A percentile compares a stretch with the other conserved stretches of the same genome.
Evolutionary conservation across 2,329 filamentous ascomycete genomes (phyloP).

Genomic region (Cercospora sp.): DNA sequence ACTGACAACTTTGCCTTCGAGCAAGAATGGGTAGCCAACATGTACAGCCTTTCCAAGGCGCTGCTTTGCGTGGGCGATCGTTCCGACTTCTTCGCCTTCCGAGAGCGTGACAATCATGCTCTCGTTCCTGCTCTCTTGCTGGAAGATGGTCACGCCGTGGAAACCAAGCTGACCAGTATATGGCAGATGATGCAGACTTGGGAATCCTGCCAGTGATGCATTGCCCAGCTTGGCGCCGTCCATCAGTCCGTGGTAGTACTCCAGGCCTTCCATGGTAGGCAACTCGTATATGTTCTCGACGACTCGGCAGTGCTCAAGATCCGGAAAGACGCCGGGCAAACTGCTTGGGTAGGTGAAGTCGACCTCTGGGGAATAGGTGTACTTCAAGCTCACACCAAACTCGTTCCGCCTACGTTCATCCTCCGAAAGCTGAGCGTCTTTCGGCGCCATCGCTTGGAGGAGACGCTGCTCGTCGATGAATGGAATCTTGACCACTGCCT

Average conservation of each 20-base stretch:
- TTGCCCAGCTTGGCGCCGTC: slow-evolving; percentile 79
- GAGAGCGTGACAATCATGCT: slow-evolving; percentile 89
- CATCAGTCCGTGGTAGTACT: slow-evolving; percentile 80
- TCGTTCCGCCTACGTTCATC: slow-evolving; percentile 82
- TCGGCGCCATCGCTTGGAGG: slow-evolving; percentile 80
- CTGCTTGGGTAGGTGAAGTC: slow-evolving; percentile 87
- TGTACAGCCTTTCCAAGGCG: slow-evolving; percentile 85
- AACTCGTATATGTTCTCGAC: slow-evolving; percentile 96
- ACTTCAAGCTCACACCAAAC: slow-evolving; percentile 90
- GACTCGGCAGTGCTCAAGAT: slow-evolving; percentile 82
- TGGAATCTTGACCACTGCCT: slow-evolving; percentile 97
- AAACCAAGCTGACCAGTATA: slow-evolving; percentile 80
- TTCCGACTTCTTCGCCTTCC: slow-evolving; percentile 70
- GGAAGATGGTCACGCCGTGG: slow-evolving; percentile 91
- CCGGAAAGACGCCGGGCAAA: slow-evolving; percentile 84
- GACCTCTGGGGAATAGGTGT: slow-evolving; percentile 75
- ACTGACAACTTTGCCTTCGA: slow-evolving; percentile 85
- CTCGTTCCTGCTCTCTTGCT: slow-evolving; percentile 92
- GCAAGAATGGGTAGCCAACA: slow-evolving; percentile 91
- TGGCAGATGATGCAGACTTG: slow-evolving; percentile 80
- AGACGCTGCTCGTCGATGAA: slow-evolving; percentile 94
- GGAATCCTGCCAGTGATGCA: slow-evolving; percentile 88
- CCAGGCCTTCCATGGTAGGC: slow-evolving; percentile 84
- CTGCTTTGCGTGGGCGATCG: slow-evolving; percentile 68
- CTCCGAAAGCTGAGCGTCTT: slow-evolving; percentile 72